phyloP scores from a whole-genome alignment of 805 yeast genomes.

The Lipomyces kockii region DNA sequence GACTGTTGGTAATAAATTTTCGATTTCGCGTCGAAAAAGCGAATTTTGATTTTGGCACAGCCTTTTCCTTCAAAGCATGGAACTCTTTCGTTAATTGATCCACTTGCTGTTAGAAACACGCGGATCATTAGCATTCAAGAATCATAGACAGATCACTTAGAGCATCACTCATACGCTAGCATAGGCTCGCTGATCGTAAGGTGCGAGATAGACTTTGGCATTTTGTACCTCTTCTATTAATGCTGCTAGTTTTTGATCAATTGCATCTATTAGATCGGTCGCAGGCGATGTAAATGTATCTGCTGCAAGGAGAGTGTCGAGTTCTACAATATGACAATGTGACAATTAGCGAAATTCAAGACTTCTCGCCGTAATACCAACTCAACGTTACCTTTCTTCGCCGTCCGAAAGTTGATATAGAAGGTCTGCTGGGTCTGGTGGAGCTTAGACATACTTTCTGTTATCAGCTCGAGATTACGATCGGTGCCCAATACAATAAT shows the following conservation, averaged over 20 bases:
- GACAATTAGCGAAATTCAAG: constrained; percentile 1
- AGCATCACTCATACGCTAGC: constrained; percentile 17
- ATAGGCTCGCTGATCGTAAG: constrained; percentile 34
- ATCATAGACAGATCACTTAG: neutral
- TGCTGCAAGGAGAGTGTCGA: constrained; percentile 15
- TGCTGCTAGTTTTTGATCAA: constrained; percentile 8
- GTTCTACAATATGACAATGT: constrained; percentile 4
- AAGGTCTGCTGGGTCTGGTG: constrained; percentile 35
- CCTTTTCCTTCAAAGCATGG: constrained; percentile 6
- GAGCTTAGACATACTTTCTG: constrained; percentile 27
- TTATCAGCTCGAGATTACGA: neutral
- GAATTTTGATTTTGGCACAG: constrained; percentile 21
- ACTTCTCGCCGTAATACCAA: neutral
- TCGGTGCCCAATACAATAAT: neutral
- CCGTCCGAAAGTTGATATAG: constrained; percentile 24
- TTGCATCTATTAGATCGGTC: neutral
- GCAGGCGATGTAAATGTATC: neutral
- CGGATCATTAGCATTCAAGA: neutral
- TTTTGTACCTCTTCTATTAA: constrained; percentile 15
- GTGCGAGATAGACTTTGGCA: constrained; percentile 25
- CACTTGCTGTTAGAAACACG: constrained; percentile 21
- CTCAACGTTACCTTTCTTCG: constrained; percentile 12
- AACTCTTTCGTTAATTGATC: constrained; percentile 19
- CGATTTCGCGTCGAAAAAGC: constrained; percentile 24
- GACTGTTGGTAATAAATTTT: neutral